A percentile compares a stretch with the other conserved stretches of the same genome.
Conservation (phyloP, 2,329 filamentous ascomycete genomes). For the Dothistroma septosporum region DNA sequence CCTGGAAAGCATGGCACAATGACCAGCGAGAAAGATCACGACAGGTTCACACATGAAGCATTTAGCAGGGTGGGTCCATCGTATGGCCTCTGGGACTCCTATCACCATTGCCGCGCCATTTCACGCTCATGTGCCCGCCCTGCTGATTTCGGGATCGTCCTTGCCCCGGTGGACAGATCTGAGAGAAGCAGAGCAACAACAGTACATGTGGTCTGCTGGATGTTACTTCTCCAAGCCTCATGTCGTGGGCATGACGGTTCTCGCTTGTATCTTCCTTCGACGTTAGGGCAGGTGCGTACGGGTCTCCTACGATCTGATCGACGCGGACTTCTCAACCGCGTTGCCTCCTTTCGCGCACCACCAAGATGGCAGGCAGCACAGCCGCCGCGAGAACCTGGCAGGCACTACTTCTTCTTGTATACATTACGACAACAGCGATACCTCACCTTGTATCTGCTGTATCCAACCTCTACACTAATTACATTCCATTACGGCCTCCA, state of each 20-base stretch:
- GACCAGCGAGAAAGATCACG: not conserved
- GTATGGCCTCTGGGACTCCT: not conserved
- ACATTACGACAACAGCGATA: not conserved
- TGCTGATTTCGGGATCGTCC: not conserved
- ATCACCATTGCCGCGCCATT: not conserved
- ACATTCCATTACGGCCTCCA: slow-evolving; percentile 61
- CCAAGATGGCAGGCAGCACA: not conserved
- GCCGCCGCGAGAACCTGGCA: not conserved
- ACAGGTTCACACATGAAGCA: not conserved
- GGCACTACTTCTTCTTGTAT: not conserved
- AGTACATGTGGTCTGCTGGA: not conserved
- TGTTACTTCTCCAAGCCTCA: not conserved
- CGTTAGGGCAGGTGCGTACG: not conserved
- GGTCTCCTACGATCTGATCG: not conserved
- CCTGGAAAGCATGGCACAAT: not conserved
- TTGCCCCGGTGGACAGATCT: not conserved
- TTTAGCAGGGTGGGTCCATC: not conserved
- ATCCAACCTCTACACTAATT: slow-evolving; percentile 31
- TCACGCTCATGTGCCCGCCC: not conserved
- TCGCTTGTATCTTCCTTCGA: not conserved
- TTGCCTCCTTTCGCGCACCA: not conserved
- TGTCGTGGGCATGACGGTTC: not conserved
- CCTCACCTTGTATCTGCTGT: not conserved
- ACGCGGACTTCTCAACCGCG: not conserved
- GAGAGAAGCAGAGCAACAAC: not conserved